These are phyloP conservation scores for Thalassiosira hispida DNA, from an alignment of 352 stramenopile genomes.

Conservation along the genomic window DNA sequence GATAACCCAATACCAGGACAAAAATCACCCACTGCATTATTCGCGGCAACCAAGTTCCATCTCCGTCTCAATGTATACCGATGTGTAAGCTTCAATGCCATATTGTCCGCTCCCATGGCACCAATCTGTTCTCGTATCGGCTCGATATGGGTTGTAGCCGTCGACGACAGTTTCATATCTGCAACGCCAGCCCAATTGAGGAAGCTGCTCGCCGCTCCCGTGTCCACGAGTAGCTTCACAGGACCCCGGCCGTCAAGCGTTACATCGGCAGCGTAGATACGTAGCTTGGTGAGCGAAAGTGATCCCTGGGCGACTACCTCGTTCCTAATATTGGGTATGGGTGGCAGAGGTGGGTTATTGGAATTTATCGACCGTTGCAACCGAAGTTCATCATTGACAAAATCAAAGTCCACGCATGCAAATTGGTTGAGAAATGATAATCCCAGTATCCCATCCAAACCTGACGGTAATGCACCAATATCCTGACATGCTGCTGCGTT, in stretches of 20 bases:
- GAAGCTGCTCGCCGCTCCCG: conserved; percentile 61
- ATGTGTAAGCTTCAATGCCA: conserved; percentile 70
- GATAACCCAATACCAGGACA: conserved; percentile 36
- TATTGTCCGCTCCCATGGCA: conserved; percentile 72
- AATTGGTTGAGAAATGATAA: conserved; percentile 70
- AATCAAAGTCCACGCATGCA: conserved; percentile 66
- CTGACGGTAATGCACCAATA: conserved; percentile 63
- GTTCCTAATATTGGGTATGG: background rate
- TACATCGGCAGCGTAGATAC: conserved; percentile 65
- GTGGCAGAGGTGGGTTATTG: conserved; percentile 10
- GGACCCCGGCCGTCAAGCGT: conserved; percentile 62
- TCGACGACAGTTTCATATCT: conserved; percentile 46
- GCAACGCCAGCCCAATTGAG: conserved; percentile 71
- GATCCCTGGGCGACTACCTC: conserved; percentile 34
- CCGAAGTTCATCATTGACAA: conserved; percentile 49
- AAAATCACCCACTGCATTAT: background rate
- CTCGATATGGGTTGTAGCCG: conserved; percentile 21
- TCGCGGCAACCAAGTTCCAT: conserved; percentile 49
- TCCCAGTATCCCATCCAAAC: conserved; percentile 75
- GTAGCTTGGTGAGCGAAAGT: conserved; percentile 43
- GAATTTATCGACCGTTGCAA: conserved; percentile 58
- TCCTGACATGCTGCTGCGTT: conserved; percentile 56
- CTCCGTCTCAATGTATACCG: conserved; percentile 53
- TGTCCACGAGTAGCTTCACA: conserved; percentile 76
- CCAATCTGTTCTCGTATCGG: conserved; percentile 45